These are phyloP conservation scores for Hyparrhenia diplandra DNA, from an alignment of 176 grass and related monocot genomes.

Conservation along the genomic window DNA sequence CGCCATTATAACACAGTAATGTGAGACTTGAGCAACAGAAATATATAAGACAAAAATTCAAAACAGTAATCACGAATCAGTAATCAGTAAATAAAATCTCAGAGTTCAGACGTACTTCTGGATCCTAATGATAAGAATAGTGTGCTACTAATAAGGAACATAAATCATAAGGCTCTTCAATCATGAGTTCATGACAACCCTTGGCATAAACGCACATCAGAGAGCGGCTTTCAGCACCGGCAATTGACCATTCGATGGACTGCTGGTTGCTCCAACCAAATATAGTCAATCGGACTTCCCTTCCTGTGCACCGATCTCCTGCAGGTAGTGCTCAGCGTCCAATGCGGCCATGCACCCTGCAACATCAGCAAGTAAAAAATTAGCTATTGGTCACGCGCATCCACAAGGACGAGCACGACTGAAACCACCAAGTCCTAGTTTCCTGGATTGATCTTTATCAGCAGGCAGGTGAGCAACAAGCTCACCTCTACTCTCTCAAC, in stretches of 20 bases:
- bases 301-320: conserved; percentile 64
- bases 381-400: not conserved
- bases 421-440: not conserved
- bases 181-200: not conserved
- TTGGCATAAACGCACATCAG: conserved; percentile 23
- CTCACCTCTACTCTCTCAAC: too few species aligned
- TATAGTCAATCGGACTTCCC: conserved; percentile 68
- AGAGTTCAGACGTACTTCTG: not conserved
- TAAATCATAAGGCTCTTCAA: not conserved
- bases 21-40: not conserved
- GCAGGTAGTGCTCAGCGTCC: conserved; percentile 92
- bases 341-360: conserved; percentile 91
- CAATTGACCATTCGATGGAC: not conserved
- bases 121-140: not conserved
- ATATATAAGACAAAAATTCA: not conserved
- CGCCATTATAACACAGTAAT: not conserved
- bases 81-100: not conserved
- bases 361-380: not conserved
- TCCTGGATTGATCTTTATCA: not conserved
- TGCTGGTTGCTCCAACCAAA: not conserved
- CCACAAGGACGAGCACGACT: not conserved
- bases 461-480: too few species aligned
- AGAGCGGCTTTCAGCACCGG: conserved; percentile 35
- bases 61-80: not conserved
- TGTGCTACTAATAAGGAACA: not conserved